Evolutionary conservation across 2,329 filamentous ascomycete species (phyloP).

Genomic region (Geosmithia flava): DNA sequence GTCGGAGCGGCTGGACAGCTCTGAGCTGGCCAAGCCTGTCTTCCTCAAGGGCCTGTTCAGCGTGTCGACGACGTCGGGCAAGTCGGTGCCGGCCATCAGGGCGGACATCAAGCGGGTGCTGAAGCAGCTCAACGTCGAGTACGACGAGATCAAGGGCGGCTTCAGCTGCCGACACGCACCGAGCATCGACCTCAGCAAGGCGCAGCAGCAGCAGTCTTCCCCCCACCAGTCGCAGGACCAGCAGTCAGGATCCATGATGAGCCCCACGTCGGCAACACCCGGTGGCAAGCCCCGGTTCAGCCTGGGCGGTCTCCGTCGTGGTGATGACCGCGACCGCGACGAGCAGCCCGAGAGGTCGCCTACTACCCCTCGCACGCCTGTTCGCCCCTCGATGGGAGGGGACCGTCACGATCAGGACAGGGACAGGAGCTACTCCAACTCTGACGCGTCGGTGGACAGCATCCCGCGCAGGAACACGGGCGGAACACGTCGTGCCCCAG

Average conservation of each 20-base stretch:
- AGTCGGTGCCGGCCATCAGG: slow-evolving; percentile 75
- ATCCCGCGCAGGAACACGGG: slow-evolving; percentile 40
- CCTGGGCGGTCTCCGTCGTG: slow-evolving; percentile 54
- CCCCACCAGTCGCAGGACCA: not conserved
- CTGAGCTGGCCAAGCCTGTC: slow-evolving; percentile 82
- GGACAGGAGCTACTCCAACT: slow-evolving; percentile 72
- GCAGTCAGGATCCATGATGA: slow-evolving; percentile 27
- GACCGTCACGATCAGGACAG: slow-evolving; percentile 5
- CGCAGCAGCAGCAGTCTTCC: slow-evolving; percentile 14
- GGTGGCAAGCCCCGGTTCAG: slow-evolving; percentile 70
- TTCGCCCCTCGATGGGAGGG: slow-evolving; percentile 10
- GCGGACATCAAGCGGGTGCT: slow-evolving; percentile 84
- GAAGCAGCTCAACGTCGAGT: slow-evolving; percentile 79
- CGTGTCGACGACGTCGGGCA: slow-evolving; percentile 90
- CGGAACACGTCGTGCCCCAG: slow-evolving; percentile 49
- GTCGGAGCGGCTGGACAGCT: slow-evolving; percentile 49
- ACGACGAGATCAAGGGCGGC: slow-evolving; percentile 81
- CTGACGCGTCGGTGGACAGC: slow-evolving; percentile 75
- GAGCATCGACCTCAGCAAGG: slow-evolving; percentile 75
- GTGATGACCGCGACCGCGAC: slow-evolving; percentile 58
- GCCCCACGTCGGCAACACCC: slow-evolving; percentile 42
- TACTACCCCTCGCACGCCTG: slow-evolving; percentile 28
- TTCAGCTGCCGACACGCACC: slow-evolving; percentile 83
- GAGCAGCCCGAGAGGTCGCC: slow-evolving; percentile 40
- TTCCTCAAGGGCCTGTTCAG: slow-evolving; percentile 95